These are phyloP conservation scores for Pisolithus tinctorius DNA, from an alignment of 768 basidiomycete genomes.

Conservation along the genomic window DNA sequence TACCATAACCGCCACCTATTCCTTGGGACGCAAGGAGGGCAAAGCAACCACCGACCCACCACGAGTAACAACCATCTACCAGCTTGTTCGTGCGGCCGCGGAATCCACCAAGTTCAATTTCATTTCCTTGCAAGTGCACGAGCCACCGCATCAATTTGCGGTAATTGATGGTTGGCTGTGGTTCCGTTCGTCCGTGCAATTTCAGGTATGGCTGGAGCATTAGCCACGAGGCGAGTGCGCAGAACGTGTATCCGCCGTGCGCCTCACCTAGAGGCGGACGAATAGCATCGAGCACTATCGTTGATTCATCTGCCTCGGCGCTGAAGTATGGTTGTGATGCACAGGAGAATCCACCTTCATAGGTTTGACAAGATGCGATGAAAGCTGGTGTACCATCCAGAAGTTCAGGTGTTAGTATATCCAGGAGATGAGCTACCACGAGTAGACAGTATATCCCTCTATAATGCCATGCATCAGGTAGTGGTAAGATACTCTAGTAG, in stretches of 20 bases:
- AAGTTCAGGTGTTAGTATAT: constrained; percentile 86
- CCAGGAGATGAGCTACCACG: constrained; percentile 71
- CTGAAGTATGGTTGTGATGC: constrained; percentile 65
- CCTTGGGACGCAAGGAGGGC: constrained; percentile 60
- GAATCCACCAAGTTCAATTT: constrained; percentile 87
- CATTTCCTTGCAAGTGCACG: constrained; percentile 76
- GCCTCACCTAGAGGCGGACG: constrained; percentile 88
- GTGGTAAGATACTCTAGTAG: not conserved
- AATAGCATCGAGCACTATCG: constrained; percentile 34
- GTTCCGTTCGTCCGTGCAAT: constrained; percentile 6
- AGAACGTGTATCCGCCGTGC: constrained; percentile 97
- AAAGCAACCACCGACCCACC: constrained; percentile 96
- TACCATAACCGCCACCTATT: constrained; percentile 31
- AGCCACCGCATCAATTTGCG: constrained; percentile 70
- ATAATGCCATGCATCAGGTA: not conserved
- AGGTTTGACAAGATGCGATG: constrained; percentile 89
- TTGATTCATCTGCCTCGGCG: constrained; percentile 10
- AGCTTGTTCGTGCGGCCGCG: constrained; percentile 92
- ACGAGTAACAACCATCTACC: constrained; percentile 99
- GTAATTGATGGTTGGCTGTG: constrained; percentile 45
- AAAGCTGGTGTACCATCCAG: constrained; percentile 69
- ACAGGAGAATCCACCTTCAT: constrained; percentile 92
- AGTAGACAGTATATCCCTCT: constrained; percentile 96
- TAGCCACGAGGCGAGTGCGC: constrained; percentile 80
- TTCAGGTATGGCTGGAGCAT: constrained; percentile 57